Evolutionary conservation across 441 rosid genomes (phyloP), one percentile per base, ranked within the genome.

Genomic region (Caryocar brasiliense): DNA sequence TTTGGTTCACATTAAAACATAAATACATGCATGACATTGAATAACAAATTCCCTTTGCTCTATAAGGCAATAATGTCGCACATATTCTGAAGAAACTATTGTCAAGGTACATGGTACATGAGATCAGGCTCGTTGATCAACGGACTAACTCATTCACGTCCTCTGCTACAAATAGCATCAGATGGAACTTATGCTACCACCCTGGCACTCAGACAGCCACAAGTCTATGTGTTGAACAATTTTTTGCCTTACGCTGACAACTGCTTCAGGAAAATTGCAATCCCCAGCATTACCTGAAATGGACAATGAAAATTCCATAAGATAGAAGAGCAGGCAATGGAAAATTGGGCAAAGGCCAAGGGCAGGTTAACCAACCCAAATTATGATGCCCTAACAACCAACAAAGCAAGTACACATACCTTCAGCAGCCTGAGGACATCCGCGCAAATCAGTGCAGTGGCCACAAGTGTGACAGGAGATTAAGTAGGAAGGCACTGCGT

Each of bases 391-490:
- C 51, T 11, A 38, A 43, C 22, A 40, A 13, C 35, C 32, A 33
- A 3, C 11, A 21, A 7, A 28, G 23, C 18, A 56, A 7, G 17
- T 36, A 3, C n/a, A 42, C 22, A 19, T 76, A 91, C 96, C 95
- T 87, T 85, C 94, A 44, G 91, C 94, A 67, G 91, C 55, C 38
- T 91, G 98, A 46, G 96, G 98, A 49, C 98, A 87, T 51, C 96
- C 98, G 54, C 93, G 78, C 73, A 87, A 50, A 59, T 91, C 98
- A 71, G 85, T 75, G 68, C 96, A 96, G 68, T 91, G 95, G 35
- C 95, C 96, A 45, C 98, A 91, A 58, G 83, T 91, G 47, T 83
- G 80, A 44, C 98, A 91, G 19, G 80, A 51, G 46, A 91, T 66
- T 34, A 85, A 21, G 50, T 72, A 91, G 36, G 93, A 87, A 33